Evolutionary conservation across 148 eudicot species (phyloP).

Genomic region (Nyssa sinensis): DNA sequence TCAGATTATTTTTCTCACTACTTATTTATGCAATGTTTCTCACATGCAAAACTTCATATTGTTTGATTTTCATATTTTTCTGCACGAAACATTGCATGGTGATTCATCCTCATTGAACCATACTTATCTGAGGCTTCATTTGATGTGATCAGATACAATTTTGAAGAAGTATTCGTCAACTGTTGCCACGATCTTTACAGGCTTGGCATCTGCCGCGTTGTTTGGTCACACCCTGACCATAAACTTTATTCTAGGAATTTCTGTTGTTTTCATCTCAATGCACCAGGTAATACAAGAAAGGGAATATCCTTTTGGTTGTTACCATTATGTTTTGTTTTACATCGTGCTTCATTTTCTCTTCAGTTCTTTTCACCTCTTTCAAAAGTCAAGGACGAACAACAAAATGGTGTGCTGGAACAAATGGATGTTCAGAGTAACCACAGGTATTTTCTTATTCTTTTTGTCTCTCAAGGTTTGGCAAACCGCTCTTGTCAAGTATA

Average conservation of each 20-base stretch:
- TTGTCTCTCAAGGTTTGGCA: background rate
- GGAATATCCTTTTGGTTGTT: background rate
- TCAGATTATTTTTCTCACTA: constrained; percentile 9
- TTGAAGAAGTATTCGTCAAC: constrained; percentile 95
- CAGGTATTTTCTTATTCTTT: constrained; percentile 38
- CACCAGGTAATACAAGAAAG: constrained; percentile 69
- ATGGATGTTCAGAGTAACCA: constrained; percentile 45
- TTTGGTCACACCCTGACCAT: constrained; percentile 91
- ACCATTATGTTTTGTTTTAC: constrained; percentile 22
- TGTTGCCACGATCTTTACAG: constrained; percentile 91
- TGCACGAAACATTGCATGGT: background rate
- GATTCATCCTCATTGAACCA: background rate
- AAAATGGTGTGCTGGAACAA: constrained; percentile 51
- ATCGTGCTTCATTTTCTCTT: constrained; percentile 15
- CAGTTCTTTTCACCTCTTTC: constrained; percentile 98
- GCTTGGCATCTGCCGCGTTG: constrained; percentile 86
- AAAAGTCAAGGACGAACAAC: constrained; percentile 76
- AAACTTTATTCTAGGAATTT: constrained; percentile 86
- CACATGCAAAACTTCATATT: background rate
- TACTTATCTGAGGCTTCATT: background rate
- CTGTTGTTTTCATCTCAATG: constrained; percentile 98
- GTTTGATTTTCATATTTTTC: background rate
- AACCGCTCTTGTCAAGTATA: background rate
- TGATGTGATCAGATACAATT: constrained; percentile 63
- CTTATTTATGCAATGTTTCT: background rate